Evolutionary conservation across 2,329 filamentous ascomycete genomes (phyloP), one percentile per base, ranked within the genome.

Genomic region (Camptophora hylomeconis): DNA sequence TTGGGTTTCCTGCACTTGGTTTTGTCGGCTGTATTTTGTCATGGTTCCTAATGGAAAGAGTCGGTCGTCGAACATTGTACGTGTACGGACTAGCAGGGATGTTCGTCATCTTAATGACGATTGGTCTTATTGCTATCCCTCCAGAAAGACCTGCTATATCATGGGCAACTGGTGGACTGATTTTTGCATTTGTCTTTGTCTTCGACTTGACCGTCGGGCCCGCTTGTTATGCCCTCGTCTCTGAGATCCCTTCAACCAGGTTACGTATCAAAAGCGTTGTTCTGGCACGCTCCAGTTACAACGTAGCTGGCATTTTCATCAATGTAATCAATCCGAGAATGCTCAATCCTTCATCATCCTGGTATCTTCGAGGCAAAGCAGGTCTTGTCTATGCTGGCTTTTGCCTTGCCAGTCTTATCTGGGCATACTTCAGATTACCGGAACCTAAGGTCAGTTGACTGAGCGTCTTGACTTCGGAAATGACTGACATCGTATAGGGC

Each of bases 21-120:
- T 82, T 84, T 65, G 70, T 74, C 17, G 82, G 81, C 25, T 78
- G 83, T 3, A 72, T 89, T 37, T 78, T 76, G 26, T 75, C 81
- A 2, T 89, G 81, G 80, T 71, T 69, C 38, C 60, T 89, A 25
- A 84, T 87, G 73, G 45, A 70, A 12, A 78, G 78, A 2, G 56
- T 86, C 28, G 82, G 82, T 26, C 78, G 82, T 27, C 71, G 82
- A 31, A 64, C 72, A 1, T 65, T 92, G 3, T 89, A 83, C 46
- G 57, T 87, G 5, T 76, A 71, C 40, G 81, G 72, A 3, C 67
- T 92, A 11, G 82, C 67, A 52, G 41, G 56, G 31, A 82, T 92
- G 75, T 69, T 92, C 12, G 30, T 47, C 12, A 38, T 55, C 11
- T 38, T 53, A 1, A 34, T 53, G 9, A 45, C 48, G 24, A 48